Evolutionary conservation across 768 basidiomycete genomes (phyloP).

Genomic region (Botryobasidium botryosum): DNA sequence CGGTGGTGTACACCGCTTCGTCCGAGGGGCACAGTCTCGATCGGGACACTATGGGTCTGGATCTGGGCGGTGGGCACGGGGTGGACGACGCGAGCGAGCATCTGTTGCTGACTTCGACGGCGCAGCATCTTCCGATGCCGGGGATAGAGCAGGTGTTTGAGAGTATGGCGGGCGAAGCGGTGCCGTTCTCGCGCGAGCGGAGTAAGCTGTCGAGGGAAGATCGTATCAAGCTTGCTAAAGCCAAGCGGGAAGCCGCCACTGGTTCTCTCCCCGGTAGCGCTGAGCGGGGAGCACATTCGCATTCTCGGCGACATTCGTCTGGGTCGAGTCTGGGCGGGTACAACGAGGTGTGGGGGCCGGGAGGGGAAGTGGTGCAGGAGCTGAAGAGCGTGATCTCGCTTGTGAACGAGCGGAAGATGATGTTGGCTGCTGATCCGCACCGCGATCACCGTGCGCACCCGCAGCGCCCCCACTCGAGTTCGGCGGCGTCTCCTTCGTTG

Average conservation of each 20-base stretch:
- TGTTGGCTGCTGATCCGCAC: too few relatives aligned
- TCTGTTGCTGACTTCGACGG: constrained; percentile 29
- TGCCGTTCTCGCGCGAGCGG: constrained; percentile 34
- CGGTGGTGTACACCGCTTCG: too few relatives aligned
- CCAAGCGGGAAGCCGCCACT: constrained; percentile 27
- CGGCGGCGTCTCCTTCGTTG: too few relatives aligned
- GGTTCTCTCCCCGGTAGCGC: not conserved
- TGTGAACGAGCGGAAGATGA: constrained; percentile 8
- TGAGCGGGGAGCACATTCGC: too few relatives aligned
- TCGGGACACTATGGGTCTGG: too few relatives aligned
- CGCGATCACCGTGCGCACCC: too few relatives aligned
- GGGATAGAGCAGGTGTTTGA: constrained; percentile 79
- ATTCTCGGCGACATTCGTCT: too few relatives aligned
- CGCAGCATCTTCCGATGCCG: constrained; percentile 36
- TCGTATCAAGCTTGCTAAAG: constrained; percentile 43
- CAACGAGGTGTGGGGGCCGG: constrained; percentile 9
- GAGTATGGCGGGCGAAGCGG: constrained; percentile 29
- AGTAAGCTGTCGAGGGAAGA: constrained; percentile 59
- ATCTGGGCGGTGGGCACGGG: too few relatives aligned
- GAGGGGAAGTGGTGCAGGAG: constrained; percentile 12
- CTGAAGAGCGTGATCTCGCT: constrained; percentile 10
- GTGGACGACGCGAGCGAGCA: constrained; percentile 41
- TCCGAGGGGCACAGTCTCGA: too few relatives aligned
- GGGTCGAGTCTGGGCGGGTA: too few relatives aligned
- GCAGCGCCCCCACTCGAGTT: too few relatives aligned